Conservation (phyloP, 2,329 filamentous ascomycete genomes). For the Claviceps digitariae region DNA sequence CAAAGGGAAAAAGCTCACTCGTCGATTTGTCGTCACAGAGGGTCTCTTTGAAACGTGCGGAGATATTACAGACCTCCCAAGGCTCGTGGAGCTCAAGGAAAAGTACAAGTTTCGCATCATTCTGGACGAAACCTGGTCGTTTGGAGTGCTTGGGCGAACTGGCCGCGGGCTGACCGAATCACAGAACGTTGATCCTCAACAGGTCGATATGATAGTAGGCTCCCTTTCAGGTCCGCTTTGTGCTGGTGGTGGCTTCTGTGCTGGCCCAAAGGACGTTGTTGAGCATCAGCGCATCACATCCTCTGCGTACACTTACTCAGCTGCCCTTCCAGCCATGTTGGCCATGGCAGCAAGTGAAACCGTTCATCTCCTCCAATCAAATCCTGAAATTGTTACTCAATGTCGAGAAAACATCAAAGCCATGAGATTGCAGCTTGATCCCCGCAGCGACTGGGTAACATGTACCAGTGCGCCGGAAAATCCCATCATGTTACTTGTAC, state of each 20-base stretch:
- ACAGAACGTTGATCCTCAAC: conserved; percentile 84
- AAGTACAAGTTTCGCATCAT: conserved; percentile 98
- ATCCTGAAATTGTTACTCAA: conserved; percentile 65
- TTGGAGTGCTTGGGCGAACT: conserved; percentile 82
- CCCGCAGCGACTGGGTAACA: conserved; percentile 81
- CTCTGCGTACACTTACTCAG: conserved; percentile 88
- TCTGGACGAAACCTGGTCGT: conserved; percentile 94
- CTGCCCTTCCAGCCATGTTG: conserved; percentile 82
- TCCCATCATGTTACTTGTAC: conserved; percentile 67
- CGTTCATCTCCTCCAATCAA: conserved; percentile 70
- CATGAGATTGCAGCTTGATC: conserved; percentile 79
- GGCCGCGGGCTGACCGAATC: conserved; percentile 89
- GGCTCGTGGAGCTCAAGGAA: conserved; percentile 83
- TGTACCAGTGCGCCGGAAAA: conserved; percentile 76
- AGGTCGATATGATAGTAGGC: conserved; percentile 95
- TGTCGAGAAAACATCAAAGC: conserved; percentile 76
- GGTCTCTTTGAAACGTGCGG: conserved; percentile 85
- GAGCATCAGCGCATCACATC: conserved; percentile 93
- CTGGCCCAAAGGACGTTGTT: conserved; percentile 79
- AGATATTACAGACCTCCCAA: conserved; percentile 73
- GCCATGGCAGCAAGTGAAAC: conserved; percentile 95
- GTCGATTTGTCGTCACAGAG: conserved; percentile 92
- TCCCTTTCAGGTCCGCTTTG: conserved; percentile 82
- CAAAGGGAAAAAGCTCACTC: conserved; percentile 70
- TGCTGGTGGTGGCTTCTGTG: conserved; percentile 91